Base-by-base conservation (phyloP, 495 filamentous ascomycete genomes). In the Penicillium paradoxum region DNA sequence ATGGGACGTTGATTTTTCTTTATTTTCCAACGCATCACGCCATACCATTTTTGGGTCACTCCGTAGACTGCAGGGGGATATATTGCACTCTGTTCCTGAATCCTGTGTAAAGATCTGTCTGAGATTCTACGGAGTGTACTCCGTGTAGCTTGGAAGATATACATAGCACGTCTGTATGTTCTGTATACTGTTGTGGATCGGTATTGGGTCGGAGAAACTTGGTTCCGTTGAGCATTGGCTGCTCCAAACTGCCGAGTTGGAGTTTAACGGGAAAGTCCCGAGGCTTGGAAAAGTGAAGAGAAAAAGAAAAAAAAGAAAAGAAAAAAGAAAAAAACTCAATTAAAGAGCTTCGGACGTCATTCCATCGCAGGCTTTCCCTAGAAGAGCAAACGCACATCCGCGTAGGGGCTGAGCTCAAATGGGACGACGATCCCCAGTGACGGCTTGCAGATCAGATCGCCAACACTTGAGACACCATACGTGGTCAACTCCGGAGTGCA, bases 391-490 rank as follows among this genome's bases (percentile, higher is more conserved):
- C 42, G 56, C 56, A 45, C 54, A n/a, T n/a, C 22, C 24, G 29
- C 30, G 22, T 42, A 47, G 60, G 53, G 56, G 53, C 51, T 59
- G 49, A 45, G 49, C 29, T 50, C 45, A 32, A 58, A 47, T 54
- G 48, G 48, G 51, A 53, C 42, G 62, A 51, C 56, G 63, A 66
- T 66, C 63, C 57, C 48, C 40, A 56, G 43, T 63, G 63, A 67
- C 58, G 61, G 63, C 56, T 57, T 71, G 70, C 68, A 67, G 68
- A 70, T 73, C 68, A 15, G 70, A 71, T 71, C 65, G 70, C 60
- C 68, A 57, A 53, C n/a, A n/a, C 37, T 64, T 67, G 61, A 69
- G 62, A 69, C 62, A 67, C 32, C 32, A 45, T 64, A 63, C 60
- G 60, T 63, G 60, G 60, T 64, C 57, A 44, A 18, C 25, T 62